Conservation (phyloP, 2,329 filamentous ascomycete genomes). For the Aureobasidium uvarum region DNA sequence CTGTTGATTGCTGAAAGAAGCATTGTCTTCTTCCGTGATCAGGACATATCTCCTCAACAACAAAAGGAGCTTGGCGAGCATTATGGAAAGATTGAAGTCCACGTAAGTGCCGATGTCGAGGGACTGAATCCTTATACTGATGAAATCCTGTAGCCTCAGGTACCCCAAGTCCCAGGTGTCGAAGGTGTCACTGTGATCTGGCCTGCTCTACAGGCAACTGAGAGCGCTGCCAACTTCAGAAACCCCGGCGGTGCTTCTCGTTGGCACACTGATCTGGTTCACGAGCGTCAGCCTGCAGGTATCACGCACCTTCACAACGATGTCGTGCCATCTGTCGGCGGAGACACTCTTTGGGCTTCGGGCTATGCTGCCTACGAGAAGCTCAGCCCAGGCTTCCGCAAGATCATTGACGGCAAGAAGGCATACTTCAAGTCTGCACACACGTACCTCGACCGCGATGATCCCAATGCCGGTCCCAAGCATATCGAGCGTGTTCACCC, state of each 20-base stretch:
- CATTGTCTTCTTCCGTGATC: slow-evolving; percentile 66
- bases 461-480: slow-evolving; percentile 61
- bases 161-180: slow-evolving; percentile 66
- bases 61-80: slow-evolving; percentile 62
- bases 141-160: slow-evolving; percentile 54
- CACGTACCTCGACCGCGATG: slow-evolving; percentile 62
- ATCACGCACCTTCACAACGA: slow-evolving; percentile 38
- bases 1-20: slow-evolving; percentile 62
- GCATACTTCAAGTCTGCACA: slow-evolving; percentile 67
- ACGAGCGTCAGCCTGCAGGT: slow-evolving; percentile 68
- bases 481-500: slow-evolving; percentile 67
- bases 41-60: slow-evolving; percentile 60
- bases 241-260: slow-evolving; percentile 64
- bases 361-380: slow-evolving; percentile 73
- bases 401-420: slow-evolving; percentile 64
- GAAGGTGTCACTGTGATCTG: slow-evolving; percentile 63
- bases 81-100: slow-evolving; percentile 65
- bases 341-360: slow-evolving; percentile 70
- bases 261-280: slow-evolving; percentile 71
- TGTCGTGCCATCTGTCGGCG: slow-evolving; percentile 59
- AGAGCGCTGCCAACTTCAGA: slow-evolving; percentile 61
- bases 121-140: background rate
- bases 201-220: slow-evolving; percentile 65
- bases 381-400: slow-evolving; percentile 66
- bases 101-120: slow-evolving; percentile 37